These are phyloP conservation scores for Aspergillus fijiensis DNA, from an alignment of 2,329 filamentous ascomycete species.

Conservation along the genomic window DNA sequence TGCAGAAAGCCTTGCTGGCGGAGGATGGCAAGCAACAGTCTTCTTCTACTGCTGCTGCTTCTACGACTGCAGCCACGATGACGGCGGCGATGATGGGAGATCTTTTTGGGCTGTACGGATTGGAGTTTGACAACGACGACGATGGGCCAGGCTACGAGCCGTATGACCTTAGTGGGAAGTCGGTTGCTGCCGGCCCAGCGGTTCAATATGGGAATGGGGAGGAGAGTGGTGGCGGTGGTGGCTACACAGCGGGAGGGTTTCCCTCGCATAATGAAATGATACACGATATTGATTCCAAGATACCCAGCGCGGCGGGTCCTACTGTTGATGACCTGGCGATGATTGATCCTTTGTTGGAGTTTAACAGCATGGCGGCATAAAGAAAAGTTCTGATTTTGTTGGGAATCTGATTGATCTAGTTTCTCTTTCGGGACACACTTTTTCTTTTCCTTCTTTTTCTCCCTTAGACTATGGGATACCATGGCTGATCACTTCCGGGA, in stretches of 20 bases:
- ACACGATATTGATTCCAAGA: conserved; percentile 28
- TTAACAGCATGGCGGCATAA: conserved; percentile 26
- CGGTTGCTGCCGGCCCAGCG: background rate
- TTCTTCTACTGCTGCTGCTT: background rate
- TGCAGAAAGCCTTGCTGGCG: conserved; percentile 40
- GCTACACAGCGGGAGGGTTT: background rate
- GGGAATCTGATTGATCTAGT: background rate
- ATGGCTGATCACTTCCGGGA: too few species aligned
- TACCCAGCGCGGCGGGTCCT: conserved; percentile 21
- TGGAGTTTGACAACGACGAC: conserved; percentile 32
- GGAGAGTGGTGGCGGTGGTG: background rate
- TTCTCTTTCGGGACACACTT: background rate
- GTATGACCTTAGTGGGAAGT: conserved; percentile 8
- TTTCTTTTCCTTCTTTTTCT: background rate
- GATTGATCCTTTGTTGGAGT: conserved; percentile 37
- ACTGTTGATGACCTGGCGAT: conserved; percentile 31
- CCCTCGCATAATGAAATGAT: conserved; percentile 27
- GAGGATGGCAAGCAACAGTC: conserved; percentile 22
- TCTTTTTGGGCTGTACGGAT: conserved; percentile 38
- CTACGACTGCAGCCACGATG: too few species aligned
- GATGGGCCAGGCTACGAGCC: conserved; percentile 16
- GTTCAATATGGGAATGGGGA: background rate
- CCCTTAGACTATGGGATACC: background rate
- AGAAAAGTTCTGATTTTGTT: too few species aligned
- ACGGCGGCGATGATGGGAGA: conserved; percentile 20